Conservation (phyloP, 805 yeast species). For the Wickerhamomyces strasburgensis region DNA sequence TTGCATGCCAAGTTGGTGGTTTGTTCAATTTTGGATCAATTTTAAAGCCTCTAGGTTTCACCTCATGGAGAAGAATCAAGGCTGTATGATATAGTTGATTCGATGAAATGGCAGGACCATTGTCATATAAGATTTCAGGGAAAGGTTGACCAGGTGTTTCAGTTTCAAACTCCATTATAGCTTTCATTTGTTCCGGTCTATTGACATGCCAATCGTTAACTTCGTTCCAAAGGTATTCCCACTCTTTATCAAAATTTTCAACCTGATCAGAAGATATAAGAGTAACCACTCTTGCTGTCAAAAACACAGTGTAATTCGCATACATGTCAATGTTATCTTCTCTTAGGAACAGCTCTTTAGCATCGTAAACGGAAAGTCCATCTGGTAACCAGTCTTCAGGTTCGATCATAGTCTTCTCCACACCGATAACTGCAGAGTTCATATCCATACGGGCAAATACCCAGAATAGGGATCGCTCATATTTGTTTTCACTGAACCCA, state of each 20-base stretch:
- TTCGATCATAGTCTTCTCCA: constrained; percentile 32
- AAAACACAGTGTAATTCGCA: constrained; percentile 36
- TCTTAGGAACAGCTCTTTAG: constrained; percentile 22
- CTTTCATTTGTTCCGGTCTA: constrained; percentile 32
- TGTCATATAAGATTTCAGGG: constrained; percentile 32
- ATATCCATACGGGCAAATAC: constrained; percentile 39
- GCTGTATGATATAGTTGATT: constrained; percentile 37
- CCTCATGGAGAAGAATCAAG: constrained; percentile 33
- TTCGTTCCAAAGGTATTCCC: constrained; percentile 38
- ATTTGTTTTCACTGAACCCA: constrained; percentile 29
- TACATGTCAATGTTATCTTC: constrained; percentile 30
- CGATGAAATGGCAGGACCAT: constrained; percentile 33
- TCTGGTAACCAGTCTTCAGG: constrained; percentile 32
- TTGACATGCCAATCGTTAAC: constrained; percentile 33
- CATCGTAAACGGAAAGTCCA: constrained; percentile 21
- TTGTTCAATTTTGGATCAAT: constrained; percentile 17
- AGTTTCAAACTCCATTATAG: constrained; percentile 28
- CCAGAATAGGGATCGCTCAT: constrained; percentile 40
- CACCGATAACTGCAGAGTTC: constrained; percentile 33
- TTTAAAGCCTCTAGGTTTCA: constrained; percentile 34
- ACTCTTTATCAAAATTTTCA: constrained; percentile 30
- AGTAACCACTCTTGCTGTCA: constrained; percentile 33
- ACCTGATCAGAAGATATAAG: constrained; percentile 26
- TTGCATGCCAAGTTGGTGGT: constrained; percentile 24
- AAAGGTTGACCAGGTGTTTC: constrained; percentile 25